Evolutionary conservation across 352 stramenopile species (phyloP).

Genomic region (Phytophthora idaei): DNA sequence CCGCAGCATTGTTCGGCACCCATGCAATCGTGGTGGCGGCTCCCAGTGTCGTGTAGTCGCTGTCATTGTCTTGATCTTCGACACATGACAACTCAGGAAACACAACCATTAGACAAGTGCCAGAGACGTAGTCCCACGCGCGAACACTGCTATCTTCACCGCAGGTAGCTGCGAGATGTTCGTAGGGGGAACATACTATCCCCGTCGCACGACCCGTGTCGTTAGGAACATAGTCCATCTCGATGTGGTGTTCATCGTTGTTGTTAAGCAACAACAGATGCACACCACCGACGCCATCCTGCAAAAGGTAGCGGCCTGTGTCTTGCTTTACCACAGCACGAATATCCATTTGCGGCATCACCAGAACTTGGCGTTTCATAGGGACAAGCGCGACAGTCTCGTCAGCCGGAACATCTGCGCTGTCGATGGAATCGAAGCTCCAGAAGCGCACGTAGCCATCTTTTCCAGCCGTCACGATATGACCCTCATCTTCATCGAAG

Average conservation of each 20-base stretch:
- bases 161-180: slow-evolving; percentile 85
- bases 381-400: slow-evolving; percentile 77
- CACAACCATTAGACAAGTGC: slow-evolving; percentile 45
- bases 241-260: slow-evolving; percentile 45
- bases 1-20: slow-evolving; percentile 56
- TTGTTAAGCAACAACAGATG: slow-evolving; percentile 54
- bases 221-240: slow-evolving; percentile 66
- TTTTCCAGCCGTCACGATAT: slow-evolving; percentile 71
- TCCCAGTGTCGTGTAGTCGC: slow-evolving; percentile 1
- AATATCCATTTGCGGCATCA: slow-evolving; percentile 70
- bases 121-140: slow-evolving; percentile 87
- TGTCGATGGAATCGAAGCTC: slow-evolving; percentile 86
- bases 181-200: slow-evolving; percentile 82
- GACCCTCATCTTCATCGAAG: slow-evolving; percentile 47
- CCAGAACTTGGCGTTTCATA: slow-evolving; percentile 62
- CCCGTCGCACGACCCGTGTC: slow-evolving; percentile 72
- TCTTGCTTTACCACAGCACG: slow-evolving; percentile 61
- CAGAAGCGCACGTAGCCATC: slow-evolving; percentile 93
- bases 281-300: slow-evolving; percentile 59
- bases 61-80: not conserved
- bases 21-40: slow-evolving; percentile 70
- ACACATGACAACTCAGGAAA: slow-evolving; percentile 18
- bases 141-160: slow-evolving; percentile 87
- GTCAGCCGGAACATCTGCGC: slow-evolving; percentile 84
- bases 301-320: slow-evolving; percentile 56